Conservation (phyloP, 2,329 filamentous ascomycete genomes). For the Lasiodiplodia hormozganensis region DNA sequence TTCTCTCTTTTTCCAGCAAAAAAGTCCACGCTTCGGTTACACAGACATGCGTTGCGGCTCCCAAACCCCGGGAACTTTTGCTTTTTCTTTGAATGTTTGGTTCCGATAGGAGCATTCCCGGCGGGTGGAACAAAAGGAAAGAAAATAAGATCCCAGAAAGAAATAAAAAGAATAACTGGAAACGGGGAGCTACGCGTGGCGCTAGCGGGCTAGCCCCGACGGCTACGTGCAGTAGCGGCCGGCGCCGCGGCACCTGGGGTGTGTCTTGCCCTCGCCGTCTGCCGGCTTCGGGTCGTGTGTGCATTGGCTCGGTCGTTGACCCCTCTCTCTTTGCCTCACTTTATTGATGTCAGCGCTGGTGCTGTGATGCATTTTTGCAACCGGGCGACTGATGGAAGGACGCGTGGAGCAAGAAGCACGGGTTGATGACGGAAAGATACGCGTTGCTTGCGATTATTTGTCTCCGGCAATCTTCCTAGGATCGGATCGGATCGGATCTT, state of each 20-base stretch:
- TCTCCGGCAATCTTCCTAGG: no score
- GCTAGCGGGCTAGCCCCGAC: not conserved
- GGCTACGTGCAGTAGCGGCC: conserved; percentile 13
- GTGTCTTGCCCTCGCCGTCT: not conserved
- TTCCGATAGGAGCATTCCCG: not conserved
- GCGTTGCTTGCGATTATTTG: not conserved
- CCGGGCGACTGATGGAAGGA: no score
- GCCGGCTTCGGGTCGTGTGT: no score
- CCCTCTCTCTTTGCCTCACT: no score
- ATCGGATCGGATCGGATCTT: no score
- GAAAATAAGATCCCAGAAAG: not conserved
- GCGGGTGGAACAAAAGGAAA: not conserved
- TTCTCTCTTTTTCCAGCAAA: not conserved
- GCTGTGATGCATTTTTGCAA: not conserved
- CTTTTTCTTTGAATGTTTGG: not conserved
- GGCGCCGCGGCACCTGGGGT: not conserved
- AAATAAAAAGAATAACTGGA: not conserved
- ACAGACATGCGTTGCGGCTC: not conserved
- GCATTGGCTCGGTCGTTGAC: no score
- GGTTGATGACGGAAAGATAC: not conserved
- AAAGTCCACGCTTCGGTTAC: not conserved
- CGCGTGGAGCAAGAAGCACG: no score
- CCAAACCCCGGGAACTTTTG: not conserved
- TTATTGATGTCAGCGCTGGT: no score
- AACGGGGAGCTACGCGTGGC: not conserved